Percentiles rank a stretch among this genome's conserved stretches.
Conservation (phyloP, 1,284 basidiomycete genomes). For the Fomitopsis betulina region DNA sequence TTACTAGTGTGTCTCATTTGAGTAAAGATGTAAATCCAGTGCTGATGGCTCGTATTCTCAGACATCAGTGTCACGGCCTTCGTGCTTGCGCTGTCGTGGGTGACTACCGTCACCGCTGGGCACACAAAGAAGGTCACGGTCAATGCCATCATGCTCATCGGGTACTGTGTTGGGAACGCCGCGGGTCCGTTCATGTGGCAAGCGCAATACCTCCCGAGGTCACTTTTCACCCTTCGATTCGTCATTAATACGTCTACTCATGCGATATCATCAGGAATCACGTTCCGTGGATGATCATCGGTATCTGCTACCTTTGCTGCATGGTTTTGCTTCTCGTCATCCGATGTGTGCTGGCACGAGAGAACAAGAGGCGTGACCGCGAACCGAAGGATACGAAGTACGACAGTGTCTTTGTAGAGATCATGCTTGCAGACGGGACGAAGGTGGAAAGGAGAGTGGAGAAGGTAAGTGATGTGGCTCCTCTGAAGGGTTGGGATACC, state of each 20-base stretch:
- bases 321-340: constrained; percentile 46
- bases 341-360: constrained; percentile 51
- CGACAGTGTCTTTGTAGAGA: constrained; percentile 60
- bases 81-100: constrained; percentile 66
- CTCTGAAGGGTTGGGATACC: neutral
- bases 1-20: neutral
- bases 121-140: constrained; percentile 69
- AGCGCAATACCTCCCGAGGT: constrained; percentile 59
- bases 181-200: constrained; percentile 75
- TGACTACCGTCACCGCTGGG: constrained; percentile 64
- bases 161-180: constrained; percentile 67
- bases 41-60: constrained; percentile 4
- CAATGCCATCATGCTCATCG: constrained; percentile 66
- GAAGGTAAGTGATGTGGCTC: constrained; percentile 25
- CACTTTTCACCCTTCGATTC: neutral
- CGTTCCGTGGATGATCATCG: constrained; percentile 64
- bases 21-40: neutral
- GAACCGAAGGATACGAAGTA: constrained; percentile 54
- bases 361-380: constrained; percentile 59
- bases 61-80: constrained; percentile 70
- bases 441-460: constrained; percentile 51
- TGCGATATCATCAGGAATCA: constrained; percentile 38
- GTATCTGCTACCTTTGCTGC: constrained; percentile 47
- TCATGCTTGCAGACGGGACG: constrained; percentile 43
- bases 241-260: neutral